Evolutionary conservation across 495 filamentous ascomycete genomes (phyloP).

Genomic region (Staphylotrichum tortipilum): DNA sequence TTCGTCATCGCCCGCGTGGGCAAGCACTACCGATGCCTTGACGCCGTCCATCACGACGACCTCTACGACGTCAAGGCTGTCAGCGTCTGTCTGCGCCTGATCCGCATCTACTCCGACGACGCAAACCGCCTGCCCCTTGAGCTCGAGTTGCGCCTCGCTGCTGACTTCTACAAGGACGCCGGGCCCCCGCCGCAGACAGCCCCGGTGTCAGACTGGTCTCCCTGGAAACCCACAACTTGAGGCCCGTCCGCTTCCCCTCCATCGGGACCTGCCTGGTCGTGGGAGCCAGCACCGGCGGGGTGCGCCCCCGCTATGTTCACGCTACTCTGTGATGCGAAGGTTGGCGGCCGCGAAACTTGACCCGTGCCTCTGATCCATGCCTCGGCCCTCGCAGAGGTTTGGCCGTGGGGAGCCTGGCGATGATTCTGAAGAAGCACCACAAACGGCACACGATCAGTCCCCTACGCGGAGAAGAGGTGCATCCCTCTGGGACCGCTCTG

Average conservation of each 20-base stretch:
- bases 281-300: background rate
- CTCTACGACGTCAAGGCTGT: background rate
- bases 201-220: no score
- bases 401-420: background rate
- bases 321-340: no score
- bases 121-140: background rate
- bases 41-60: background rate
- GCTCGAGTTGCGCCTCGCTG: background rate
- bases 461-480: background rate
- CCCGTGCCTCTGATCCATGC: background rate
- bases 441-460: no score
- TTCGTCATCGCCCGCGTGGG: constrained; percentile 2
- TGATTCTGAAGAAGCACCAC: no score
- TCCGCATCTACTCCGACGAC: background rate
- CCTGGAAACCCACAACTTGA: no score
- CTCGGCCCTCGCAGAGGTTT: background rate
- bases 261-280: background rate
- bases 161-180: background rate
- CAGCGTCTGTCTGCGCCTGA: background rate
- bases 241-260: background rate
- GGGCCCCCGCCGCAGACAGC: no score
- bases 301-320: no score
- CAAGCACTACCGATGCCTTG: background rate
- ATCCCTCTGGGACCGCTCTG: background rate
- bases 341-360: no score